Evolutionary conservation across 805 yeast species (phyloP), one percentile per base, ranked within the genome.

Genomic region (Cyberlindnera euphorbiiphila): DNA sequence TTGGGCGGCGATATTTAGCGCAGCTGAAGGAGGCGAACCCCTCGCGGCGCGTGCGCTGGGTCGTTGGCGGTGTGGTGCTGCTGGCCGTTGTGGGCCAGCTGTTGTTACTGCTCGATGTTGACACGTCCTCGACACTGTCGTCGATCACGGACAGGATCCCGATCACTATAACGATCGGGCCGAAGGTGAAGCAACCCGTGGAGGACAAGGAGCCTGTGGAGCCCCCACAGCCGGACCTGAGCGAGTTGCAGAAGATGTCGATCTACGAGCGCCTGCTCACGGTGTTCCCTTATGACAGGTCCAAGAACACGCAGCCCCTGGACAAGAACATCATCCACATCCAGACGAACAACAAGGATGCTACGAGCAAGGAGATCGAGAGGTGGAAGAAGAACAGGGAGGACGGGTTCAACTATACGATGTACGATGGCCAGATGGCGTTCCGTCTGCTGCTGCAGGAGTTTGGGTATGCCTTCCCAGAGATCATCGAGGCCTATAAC

Each of bases 401-500:
- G 6, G 27, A 28, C 8, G 49, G 41, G 11, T 52, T 42, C 34
- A 38, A 43, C 16, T 43, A 51, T 29, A 29, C 45, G 4, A 17
- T 51, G 13, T 41, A 39, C 27, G 51, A 70, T 25, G 76, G 71
- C 41, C 63, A 62, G 37, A 62, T 62, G 26, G 62, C 68, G 10
- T 59, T 56, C 36, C 59, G 64, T 30, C 48, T 68, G 27, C 54
- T 71, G 28, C 52, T 54, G 29, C 51, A 57, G 35, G 50, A 63
- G 42, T 72, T 65, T 49, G 57, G 53, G 18, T 53, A 56, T 22
- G 45, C 71, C 21, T 50, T 50, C 34, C 82, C 83, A 0, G 82
- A 76, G 49, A 61, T 78, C 29, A 56, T 73, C 12, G 72, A 69
- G 25, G 71, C 80, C 3, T 73, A 64, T 49, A 67, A 68, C 40